Base-by-base conservation (phyloP, 805 yeast species). In the Cyberlindnera xishuangbannaensis region DNA sequence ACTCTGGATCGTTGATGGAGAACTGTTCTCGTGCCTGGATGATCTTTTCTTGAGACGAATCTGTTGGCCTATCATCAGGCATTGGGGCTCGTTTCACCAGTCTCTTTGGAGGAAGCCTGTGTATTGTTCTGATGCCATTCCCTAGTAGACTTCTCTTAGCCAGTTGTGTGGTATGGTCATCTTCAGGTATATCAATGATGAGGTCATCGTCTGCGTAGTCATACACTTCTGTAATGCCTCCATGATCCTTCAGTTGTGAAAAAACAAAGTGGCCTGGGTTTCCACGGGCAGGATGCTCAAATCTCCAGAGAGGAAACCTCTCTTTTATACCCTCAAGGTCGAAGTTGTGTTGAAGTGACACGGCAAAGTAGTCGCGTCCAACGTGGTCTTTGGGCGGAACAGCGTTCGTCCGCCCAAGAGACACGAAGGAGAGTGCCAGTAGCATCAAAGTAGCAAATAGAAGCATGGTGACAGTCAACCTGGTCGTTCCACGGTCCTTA, bases 1-100 rank as follows among this genome's bases (percentile, higher is more conserved):
- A 90, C n/a, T 71, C 59, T 1, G 98, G 98, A 60, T 92, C 98
- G 14, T 69, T 55, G 33, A 92, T 90, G 8, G 59, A 62, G 34
- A 87, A 71, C 35, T 67, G 57, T 15, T 69, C 63, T 37, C 64
- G 62, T 0, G 73, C 80, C 7, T 69, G 62, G 28, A 58, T 57
- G 7, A 75, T 52, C 0, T 66, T 65, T 28, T 55, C 45, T 54
- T 69, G 59, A 9, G 79, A 67, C 2, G 83, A 75, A 49, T 77
- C 87, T 6, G 59, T 44, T n/a, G 65, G 66, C 7, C 41, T 36
- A 14, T 40, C 38, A 16, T 9, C 25, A n/a, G 72, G 70, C 7
- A 80, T 67, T 0, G 90, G 85, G 12, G 69, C 53, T 50, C 94
- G 64, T 48, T 69, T 74, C 4, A 56, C 47, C n/a, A 85, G 61